A percentile compares a stretch with the other conserved stretches of the same genome.
These are phyloP conservation scores for Dothiorella sarmentorum DNA, from an alignment of 2,329 filamentous ascomycete genomes.

Conservation along the genomic window DNA sequence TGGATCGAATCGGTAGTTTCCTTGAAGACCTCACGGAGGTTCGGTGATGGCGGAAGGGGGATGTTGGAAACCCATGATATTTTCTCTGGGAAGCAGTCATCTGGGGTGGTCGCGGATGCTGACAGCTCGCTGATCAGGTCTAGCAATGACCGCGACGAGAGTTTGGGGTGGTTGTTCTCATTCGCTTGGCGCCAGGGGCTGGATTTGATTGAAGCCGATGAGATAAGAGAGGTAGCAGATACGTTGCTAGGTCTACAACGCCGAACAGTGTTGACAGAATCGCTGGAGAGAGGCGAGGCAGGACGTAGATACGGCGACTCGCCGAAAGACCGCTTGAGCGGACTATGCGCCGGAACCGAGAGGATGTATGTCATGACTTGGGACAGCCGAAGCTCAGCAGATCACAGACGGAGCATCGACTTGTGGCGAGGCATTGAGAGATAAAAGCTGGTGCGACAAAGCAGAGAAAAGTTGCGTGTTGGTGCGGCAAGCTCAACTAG, in stretches of 20 bases:
- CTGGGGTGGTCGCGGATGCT: not conserved
- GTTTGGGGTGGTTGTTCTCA: conserved; percentile 33
- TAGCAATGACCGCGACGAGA: conserved; percentile 33
- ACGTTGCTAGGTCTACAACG: conserved; percentile 20
- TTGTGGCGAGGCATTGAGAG: conserved; percentile 8
- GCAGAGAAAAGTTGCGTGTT: not conserved
- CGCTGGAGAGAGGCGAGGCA: conserved; percentile 28
- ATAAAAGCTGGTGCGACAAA: conserved; percentile 6
- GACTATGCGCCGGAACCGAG: conserved; percentile 37
- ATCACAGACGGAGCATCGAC: conserved; percentile 10
- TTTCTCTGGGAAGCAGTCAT: conserved; percentile 4
- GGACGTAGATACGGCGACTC: conserved; percentile 37
- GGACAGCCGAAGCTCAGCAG: not conserved
- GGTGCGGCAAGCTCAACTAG: conserved; percentile 6
- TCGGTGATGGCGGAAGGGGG: conserved; percentile 17
- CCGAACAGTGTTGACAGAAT: conserved; percentile 16
- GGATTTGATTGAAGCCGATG: conserved; percentile 26
- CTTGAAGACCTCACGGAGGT: conserved; percentile 6
- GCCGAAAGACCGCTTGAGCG: conserved; percentile 42
- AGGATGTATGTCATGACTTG: conserved; percentile 38
- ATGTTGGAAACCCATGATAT: conserved; percentile 10
- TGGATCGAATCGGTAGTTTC: conserved; percentile 11
- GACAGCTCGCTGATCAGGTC: conserved; percentile 29
- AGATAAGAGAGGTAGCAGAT: conserved; percentile 36
- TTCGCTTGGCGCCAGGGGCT: conserved; percentile 27